A percentile compares a stretch with the other conserved stretches of the same genome.
These are phyloP conservation scores for Gonapodya sp. DNA, from an alignment of 192 early-diverging fungal species.

Conservation along the genomic window DNA sequence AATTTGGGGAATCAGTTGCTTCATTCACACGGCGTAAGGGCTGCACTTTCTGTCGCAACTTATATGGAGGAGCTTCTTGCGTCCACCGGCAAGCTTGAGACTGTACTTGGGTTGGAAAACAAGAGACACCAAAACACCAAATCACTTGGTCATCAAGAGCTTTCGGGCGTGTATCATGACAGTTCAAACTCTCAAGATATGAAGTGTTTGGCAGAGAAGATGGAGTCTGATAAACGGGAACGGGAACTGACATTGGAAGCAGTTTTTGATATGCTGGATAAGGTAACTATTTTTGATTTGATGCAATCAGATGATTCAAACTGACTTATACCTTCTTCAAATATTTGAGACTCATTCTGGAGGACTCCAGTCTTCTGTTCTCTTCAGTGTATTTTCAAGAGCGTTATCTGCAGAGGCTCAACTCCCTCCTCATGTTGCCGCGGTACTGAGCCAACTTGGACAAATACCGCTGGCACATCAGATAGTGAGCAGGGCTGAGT, in stretches of 20 bases:
- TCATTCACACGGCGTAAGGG: not conserved
- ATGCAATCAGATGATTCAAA: too few species aligned
- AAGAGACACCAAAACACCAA: too few species aligned
- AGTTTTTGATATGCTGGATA: not conserved
- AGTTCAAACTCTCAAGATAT: not conserved
- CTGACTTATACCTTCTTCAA: too few species aligned
- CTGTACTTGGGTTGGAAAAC: too few species aligned
- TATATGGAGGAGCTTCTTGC: not conserved
- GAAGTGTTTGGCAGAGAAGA: not conserved
- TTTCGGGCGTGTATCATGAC: too few species aligned
- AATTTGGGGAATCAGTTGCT: not conserved
- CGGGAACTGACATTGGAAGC: not conserved
- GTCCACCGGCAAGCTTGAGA: not conserved
- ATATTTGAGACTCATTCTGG: too few species aligned
- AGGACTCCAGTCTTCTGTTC: too few species aligned
- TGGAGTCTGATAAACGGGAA: not conserved
- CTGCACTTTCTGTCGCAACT: not conserved
- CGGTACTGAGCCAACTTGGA: not conserved
- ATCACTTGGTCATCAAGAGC: too few species aligned
- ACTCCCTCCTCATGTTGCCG: not conserved
- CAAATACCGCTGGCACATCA: not conserved
- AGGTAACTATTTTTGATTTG: not conserved
- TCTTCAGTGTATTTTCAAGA: not conserved
- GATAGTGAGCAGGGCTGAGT: not conserved
- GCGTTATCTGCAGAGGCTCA: not conserved